Evolutionary conservation across 306 rosid species (phyloP).

Genomic region (Dryas alaskensis): DNA sequence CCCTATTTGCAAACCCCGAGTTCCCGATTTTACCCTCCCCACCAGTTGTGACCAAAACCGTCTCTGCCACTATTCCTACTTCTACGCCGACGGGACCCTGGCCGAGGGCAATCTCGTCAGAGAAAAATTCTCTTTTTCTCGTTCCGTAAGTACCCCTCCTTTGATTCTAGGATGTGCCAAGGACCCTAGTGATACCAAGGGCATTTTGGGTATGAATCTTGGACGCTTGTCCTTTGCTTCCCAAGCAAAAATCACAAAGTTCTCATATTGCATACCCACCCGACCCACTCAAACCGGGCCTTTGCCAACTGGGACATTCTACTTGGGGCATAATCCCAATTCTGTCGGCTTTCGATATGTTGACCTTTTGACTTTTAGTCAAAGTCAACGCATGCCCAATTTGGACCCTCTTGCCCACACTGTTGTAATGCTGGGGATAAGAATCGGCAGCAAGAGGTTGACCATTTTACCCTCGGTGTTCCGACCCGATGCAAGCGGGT

Average conservation of each 20-base stretch:
- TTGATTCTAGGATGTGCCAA: slow-evolving; percentile 72
- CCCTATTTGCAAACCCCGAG: slow-evolving; percentile 78
- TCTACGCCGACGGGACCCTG: slow-evolving; percentile 84
- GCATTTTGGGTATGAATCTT: slow-evolving; percentile 87
- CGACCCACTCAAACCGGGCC: slow-evolving; percentile 30
- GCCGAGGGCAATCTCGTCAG: slow-evolving; percentile 95
- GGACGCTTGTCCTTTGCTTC: slow-evolving; percentile 74
- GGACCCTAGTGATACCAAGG: slow-evolving; percentile 49
- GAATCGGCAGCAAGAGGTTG: slow-evolving; percentile 42
- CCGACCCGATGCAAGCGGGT: slow-evolving; percentile 57
- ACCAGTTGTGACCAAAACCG: slow-evolving; percentile 85
- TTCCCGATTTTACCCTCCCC: slow-evolving; percentile 88
- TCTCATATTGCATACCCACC: slow-evolving; percentile 74
- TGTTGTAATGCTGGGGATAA: slow-evolving; percentile 58
- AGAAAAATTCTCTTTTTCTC: slow-evolving; percentile 59
- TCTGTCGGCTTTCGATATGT: slow-evolving; percentile 48
- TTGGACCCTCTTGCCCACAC: slow-evolving; percentile 76
- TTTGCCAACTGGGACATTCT: slow-evolving; percentile 54
- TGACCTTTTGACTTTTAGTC: slow-evolving; percentile 39
- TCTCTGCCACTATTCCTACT: slow-evolving; percentile 87
- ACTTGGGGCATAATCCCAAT: slow-evolving; percentile 66
- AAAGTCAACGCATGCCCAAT: slow-evolving; percentile 76
- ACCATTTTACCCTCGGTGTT: slow-evolving; percentile 41
- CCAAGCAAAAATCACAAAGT: slow-evolving; percentile 64
- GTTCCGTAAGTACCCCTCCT: slow-evolving; percentile 68